Percentiles rank a stretch among this genome's conserved stretches.
phyloP scores from a whole-genome alignment of 1,284 basidiomycete genomes.

The Rhodotorula sp. region DNA sequence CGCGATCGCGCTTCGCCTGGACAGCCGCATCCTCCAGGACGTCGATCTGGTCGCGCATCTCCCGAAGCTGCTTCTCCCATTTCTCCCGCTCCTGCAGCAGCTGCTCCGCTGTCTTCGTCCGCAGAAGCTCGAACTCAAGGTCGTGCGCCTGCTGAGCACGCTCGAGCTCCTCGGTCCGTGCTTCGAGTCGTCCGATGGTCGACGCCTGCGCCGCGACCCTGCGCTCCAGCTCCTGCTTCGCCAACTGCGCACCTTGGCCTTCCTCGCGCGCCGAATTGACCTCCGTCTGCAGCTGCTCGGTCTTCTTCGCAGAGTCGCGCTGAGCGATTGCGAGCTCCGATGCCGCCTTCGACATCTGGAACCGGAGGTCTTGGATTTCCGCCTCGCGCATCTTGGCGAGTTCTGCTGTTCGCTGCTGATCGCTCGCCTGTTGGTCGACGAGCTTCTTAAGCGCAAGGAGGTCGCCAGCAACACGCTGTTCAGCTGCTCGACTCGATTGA shows the following conservation, averaged over 20 bases:
- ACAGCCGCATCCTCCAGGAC: constrained; percentile 84
- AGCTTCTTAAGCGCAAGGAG: constrained; percentile 31
- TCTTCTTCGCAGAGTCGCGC: constrained; percentile 24
- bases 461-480: constrained; percentile 16
- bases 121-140: constrained; percentile 70
- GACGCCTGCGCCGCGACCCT: background rate
- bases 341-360: constrained; percentile 27
- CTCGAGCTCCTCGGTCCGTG: constrained; percentile 31
- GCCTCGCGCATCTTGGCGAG: constrained; percentile 31
- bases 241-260: constrained; percentile 12
- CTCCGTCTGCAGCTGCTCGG: constrained; percentile 28
- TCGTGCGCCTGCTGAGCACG: constrained; percentile 41
- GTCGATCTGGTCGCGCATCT: constrained; percentile 71
- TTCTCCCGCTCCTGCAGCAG: constrained; percentile 54
- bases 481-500: background rate
- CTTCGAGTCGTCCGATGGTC: constrained; percentile 17
- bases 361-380: constrained; percentile 31
- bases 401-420: constrained; percentile 28
- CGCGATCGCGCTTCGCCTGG: constrained; percentile 77
- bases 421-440: constrained; percentile 33
- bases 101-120: constrained; percentile 66
- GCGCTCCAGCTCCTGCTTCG: constrained; percentile 37
- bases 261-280: constrained; percentile 27
- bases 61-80: constrained; percentile 71
- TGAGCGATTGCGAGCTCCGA: constrained; percentile 39